Evolutionary conservation across 306 rosid genomes (phyloP).

Genomic region (Acacia crassicarpa): DNA sequence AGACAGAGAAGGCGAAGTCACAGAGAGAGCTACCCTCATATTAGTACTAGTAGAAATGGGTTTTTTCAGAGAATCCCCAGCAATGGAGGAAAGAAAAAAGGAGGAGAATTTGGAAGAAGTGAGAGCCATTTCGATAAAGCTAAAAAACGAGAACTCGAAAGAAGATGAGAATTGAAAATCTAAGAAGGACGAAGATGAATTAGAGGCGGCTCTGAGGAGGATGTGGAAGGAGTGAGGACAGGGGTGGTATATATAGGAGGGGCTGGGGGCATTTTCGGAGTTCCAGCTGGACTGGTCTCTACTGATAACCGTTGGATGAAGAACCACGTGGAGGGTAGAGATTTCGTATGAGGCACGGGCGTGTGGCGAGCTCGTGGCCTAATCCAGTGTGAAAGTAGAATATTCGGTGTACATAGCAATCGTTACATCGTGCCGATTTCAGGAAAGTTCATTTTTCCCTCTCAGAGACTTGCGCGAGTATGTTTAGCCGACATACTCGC

Average conservation of each 20-base stretch:
- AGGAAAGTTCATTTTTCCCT: not conserved
- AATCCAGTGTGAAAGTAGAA: conserved; percentile 11
- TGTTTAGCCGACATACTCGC: not conserved
- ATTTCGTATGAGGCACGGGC: conserved; percentile 32
- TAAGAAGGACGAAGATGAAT: not conserved
- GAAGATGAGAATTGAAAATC: not conserved
- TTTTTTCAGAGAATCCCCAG: conserved; percentile 16
- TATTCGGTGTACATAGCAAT: conserved; percentile 30
- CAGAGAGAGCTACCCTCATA: conserved; percentile 17
- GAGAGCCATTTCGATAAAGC: conserved; percentile 35
- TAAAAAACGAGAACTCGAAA: not conserved
- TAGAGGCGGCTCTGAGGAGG: conserved; percentile 8
- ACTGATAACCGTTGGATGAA: conserved; percentile 35
- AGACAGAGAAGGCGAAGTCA: not conserved
- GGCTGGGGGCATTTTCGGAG: conserved; percentile 17
- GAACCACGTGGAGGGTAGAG: conserved; percentile 3
- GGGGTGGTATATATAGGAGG: conserved; percentile 3
- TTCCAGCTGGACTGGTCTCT: not conserved
- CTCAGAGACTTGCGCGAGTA: not conserved
- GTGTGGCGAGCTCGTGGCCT: conserved; percentile 70
- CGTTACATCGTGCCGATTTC: not conserved
- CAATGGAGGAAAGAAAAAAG: conserved; percentile 28
- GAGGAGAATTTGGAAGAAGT: conserved; percentile 34
- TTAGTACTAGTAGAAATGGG: conserved; percentile 9
- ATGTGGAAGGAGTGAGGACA: conserved; percentile 5